Evolutionary conservation across 495 filamentous ascomycete genomes (phyloP), one percentile per base, ranked within the genome.

Genomic region (Cercophora samala): DNA sequence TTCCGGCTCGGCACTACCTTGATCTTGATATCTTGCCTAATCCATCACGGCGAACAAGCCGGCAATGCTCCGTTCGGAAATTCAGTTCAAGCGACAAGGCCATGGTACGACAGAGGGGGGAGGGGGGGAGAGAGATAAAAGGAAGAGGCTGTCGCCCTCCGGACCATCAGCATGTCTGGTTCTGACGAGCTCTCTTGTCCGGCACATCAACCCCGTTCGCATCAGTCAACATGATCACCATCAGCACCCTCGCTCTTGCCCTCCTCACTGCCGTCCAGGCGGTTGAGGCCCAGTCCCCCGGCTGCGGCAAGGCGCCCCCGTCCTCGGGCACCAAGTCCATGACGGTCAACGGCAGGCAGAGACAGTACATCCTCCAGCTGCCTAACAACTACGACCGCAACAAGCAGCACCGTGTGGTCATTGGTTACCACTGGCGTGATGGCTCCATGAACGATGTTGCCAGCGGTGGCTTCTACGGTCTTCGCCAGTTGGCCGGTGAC

Each of bases 311-410:
- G 64, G 23, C 65, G 6, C 75, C 77, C 3, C 68, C 78, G 11
- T 66, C 64, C 54, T 72, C 68, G 19, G 78, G 77, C 54, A 63
- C 67, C 55, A 74, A 77, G 63, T 60, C 71, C 58, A 66, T 81
- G 37, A 77, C 64, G 29, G 74, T 75, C 32, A 74, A 74, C 65
- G 68, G 67, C 60, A 71, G 64, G 37, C 22, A 66, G 26, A 70
- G 75, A 1, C 66, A 80, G 42, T 84, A 77, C 65, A 80, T 74
- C 64, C 62, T 84, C 18, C 78, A 75, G 19, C 56, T 80, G 5
- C 81, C 81, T 18, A 64, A 70, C n/a, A 73, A 76, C 69, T 84
- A 84, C 71, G 72, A 81, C 72, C 64, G 73, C 3, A 76, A 62
- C 64, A 72, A 76, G 21, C 71, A 75, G 0, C 78, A 84, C 64